A percentile compares a stretch with the other conserved stretches of the same genome.
phyloP scores from a whole-genome alignment of 352 stramenopile species.

The Globisporangium barbulae region DNA sequence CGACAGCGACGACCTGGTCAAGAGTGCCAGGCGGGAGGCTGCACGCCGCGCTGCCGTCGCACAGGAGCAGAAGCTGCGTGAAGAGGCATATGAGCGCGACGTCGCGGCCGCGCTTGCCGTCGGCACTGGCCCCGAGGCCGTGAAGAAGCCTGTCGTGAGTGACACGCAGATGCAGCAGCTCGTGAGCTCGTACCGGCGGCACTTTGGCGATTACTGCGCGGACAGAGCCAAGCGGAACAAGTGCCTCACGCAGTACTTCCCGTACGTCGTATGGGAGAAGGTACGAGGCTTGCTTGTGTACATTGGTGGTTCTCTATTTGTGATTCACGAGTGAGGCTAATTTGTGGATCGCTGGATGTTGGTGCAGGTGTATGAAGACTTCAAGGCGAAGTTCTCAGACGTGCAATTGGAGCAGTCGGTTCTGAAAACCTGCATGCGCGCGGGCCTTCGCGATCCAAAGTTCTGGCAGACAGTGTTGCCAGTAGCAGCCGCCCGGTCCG shows the following conservation, averaged over 20 bases:
- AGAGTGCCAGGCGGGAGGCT: background rate
- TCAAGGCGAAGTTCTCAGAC: background rate
- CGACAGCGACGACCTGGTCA: background rate
- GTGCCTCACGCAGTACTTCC: background rate
- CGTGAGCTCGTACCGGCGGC: background rate
- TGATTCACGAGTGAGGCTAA: background rate
- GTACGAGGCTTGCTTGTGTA: background rate
- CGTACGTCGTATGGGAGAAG: conserved; percentile 1
- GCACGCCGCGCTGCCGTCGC: background rate
- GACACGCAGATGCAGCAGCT: background rate
- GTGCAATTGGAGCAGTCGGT: background rate
- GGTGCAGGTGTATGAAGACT: background rate
- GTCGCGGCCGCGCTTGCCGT: background rate
- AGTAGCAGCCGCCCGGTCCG: no score
- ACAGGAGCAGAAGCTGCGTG: background rate
- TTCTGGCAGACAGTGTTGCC: background rate
- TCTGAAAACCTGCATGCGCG: background rate
- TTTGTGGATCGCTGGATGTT: background rate
- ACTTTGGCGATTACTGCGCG: background rate
- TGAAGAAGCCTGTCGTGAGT: background rate
- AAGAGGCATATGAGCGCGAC: background rate
- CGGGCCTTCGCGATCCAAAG: background rate
- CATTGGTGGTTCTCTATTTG: background rate
- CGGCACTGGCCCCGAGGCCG: background rate
- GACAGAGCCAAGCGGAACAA: background rate